A percentile compares a stretch with the other conserved stretches of the same genome.
These are phyloP conservation scores for Salix viminalis DNA, from an alignment of 345 rosid species.

Conservation along the genomic window DNA sequence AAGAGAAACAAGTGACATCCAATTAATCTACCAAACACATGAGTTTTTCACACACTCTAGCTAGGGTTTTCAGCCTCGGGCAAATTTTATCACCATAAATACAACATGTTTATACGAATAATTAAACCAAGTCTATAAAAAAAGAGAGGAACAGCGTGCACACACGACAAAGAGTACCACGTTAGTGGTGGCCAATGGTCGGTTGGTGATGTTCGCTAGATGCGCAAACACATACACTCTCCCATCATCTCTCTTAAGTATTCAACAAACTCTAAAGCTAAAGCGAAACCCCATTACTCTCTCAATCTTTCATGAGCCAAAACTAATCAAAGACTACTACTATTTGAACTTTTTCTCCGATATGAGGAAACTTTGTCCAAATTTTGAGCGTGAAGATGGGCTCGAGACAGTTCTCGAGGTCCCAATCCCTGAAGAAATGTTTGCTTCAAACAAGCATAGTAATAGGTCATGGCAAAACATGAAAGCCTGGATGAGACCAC, in stretches of 20 bases:
- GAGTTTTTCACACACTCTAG: neutral
- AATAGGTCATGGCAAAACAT: constrained; percentile 64
- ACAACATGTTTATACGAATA: neutral
- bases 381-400: constrained; percentile 73
- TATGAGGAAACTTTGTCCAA: constrained; percentile 96
- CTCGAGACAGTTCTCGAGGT: constrained; percentile 97
- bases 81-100: neutral
- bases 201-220: constrained; percentile 46
- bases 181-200: constrained; percentile 54
- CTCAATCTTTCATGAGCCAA: constrained; percentile 10
- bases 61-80: neutral
- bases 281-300: neutral
- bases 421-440: constrained; percentile 92
- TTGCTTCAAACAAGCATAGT: constrained; percentile 30
- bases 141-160: constrained; percentile 52
- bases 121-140: neutral
- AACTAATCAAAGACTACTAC: neutral
- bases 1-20: neutral
- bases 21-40: neutral
- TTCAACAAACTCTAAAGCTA: neutral
- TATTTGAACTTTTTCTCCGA: neutral
- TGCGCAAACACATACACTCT: neutral
- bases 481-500: constrained; percentile 73
- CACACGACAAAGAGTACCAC: constrained; percentile 70
- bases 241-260: neutral